These are phyloP conservation scores for Phaffia australis DNA, from an alignment of 768 basidiomycete species.

Conservation along the genomic window DNA sequence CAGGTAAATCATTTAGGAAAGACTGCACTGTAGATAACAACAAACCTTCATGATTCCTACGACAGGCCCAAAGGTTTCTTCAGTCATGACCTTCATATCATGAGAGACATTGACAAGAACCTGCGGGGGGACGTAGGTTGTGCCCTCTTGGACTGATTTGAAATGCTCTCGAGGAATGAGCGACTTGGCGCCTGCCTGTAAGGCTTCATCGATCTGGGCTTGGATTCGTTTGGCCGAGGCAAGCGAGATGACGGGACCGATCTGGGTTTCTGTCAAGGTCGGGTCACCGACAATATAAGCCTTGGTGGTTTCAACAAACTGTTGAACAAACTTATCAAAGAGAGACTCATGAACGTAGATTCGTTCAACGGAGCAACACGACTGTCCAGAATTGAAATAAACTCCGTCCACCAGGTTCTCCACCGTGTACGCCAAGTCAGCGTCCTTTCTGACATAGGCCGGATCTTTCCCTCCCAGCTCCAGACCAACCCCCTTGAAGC, in stretches of 20 bases:
- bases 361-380: constrained; percentile 83
- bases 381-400: constrained; percentile 96
- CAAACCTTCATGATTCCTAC: constrained; percentile 82
- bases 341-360: constrained; percentile 85
- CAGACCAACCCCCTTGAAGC: constrained; percentile 77
- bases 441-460: constrained; percentile 83
- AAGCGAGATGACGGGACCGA: constrained; percentile 87
- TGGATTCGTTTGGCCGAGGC: constrained; percentile 74
- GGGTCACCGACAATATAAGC: constrained; percentile 81
- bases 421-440: constrained; percentile 68
- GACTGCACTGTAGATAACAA: not conserved
- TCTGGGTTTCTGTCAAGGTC: constrained; percentile 55
- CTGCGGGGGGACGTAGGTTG: constrained; percentile 80
- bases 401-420: constrained; percentile 89
- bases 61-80: constrained; percentile 76
- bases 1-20: not conserved
- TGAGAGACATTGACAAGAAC: constrained; percentile 84
- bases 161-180: constrained; percentile 52
- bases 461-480: constrained; percentile 99
- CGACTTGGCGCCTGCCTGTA: constrained; percentile 65
- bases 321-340: constrained; percentile 66
- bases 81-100: constrained; percentile 89
- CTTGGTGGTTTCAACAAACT: constrained; percentile 64
- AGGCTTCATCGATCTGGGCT: constrained; percentile 77
- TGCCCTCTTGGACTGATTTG: constrained; percentile 60